These are phyloP conservation scores for Solanum lycopersicoides DNA, from an alignment of 257 asterid species.

Conservation along the genomic window DNA sequence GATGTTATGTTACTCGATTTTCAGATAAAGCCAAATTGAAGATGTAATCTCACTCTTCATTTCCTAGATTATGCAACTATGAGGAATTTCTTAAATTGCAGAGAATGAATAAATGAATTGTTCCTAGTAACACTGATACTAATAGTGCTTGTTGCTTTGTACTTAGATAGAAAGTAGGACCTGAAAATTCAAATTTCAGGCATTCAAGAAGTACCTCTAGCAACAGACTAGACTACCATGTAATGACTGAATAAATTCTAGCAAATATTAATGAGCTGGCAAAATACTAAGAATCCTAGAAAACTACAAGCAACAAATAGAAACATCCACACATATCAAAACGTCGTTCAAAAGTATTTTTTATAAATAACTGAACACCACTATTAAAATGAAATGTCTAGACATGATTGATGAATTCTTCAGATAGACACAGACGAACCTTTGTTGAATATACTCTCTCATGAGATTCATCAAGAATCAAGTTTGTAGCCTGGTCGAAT, in stretches of 20 bases:
- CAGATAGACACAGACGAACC: slow-evolving; percentile 24
- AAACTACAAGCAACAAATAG: neutral
- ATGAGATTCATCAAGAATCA: slow-evolving; percentile 95
- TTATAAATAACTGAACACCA: neutral
- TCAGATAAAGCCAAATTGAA: neutral
- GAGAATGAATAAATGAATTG: neutral
- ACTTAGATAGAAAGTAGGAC: neutral
- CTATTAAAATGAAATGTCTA: neutral
- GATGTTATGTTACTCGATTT: neutral
- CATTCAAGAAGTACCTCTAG: neutral
- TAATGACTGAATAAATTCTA: neutral
- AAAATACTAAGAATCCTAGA: neutral
- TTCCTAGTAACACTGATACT: neutral
- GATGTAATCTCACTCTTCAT: neutral
- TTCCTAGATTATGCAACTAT: neutral
- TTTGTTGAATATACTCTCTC: slow-evolving; percentile 97
- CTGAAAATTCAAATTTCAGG: neutral
- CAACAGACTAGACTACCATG: neutral
- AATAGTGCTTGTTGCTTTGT: neutral
- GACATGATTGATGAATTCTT: neutral
- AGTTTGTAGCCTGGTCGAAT: slow-evolving; percentile 92
- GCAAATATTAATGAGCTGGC: neutral
- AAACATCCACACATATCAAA: neutral
- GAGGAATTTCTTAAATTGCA: neutral
- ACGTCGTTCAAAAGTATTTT: neutral